Evolutionary conservation across 2,329 filamentous ascomycete species (phyloP).

Genomic region (Nannizziopsis barbatae): DNA sequence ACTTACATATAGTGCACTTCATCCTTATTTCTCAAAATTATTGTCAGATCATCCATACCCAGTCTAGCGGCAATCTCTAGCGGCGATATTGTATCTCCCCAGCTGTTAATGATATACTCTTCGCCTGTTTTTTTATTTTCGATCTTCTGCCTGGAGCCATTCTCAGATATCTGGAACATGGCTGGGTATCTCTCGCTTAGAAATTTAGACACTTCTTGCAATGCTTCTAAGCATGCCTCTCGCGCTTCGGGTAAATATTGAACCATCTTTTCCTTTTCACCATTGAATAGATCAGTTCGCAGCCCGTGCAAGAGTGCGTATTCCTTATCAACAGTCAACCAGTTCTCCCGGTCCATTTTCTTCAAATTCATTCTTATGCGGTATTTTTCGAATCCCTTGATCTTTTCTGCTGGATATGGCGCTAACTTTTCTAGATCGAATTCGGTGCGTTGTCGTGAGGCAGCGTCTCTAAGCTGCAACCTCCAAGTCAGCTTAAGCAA

Average conservation of each 20-base stretch:
- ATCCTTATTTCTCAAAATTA: conserved; percentile 38
- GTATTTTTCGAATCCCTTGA: conserved; percentile 31
- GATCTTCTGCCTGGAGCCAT: conserved; percentile 23
- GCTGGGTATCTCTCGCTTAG: conserved; percentile 36
- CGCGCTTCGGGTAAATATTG: conserved; percentile 37
- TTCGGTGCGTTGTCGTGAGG: background rate
- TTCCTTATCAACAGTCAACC: conserved; percentile 40
- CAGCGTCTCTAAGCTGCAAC: background rate
- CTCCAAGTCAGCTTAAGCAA: background rate
- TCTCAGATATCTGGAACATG: conserved; percentile 30
- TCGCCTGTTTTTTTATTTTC: conserved; percentile 38
- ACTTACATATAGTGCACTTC: conserved; percentile 40
- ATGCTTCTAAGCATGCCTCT: conserved; percentile 38
- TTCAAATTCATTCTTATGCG: conserved; percentile 40
- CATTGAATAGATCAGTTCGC: conserved; percentile 32
- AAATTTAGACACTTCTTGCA: conserved; percentile 38
- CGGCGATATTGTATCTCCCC: conserved; percentile 30
- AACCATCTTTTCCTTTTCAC: conserved; percentile 33
- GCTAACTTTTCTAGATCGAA: conserved; percentile 26
- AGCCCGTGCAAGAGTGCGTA: conserved; percentile 37
- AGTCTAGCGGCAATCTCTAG: conserved; percentile 42
- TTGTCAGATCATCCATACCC: conserved; percentile 43
- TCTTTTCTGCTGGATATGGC: conserved; percentile 31
- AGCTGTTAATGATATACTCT: conserved; percentile 30
- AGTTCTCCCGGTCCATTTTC: conserved; percentile 37